Evolutionary conservation across 257 asterid genomes (phyloP), one percentile per base, ranked within the genome.

Genomic region (Gynochthodes officinalis): DNA sequence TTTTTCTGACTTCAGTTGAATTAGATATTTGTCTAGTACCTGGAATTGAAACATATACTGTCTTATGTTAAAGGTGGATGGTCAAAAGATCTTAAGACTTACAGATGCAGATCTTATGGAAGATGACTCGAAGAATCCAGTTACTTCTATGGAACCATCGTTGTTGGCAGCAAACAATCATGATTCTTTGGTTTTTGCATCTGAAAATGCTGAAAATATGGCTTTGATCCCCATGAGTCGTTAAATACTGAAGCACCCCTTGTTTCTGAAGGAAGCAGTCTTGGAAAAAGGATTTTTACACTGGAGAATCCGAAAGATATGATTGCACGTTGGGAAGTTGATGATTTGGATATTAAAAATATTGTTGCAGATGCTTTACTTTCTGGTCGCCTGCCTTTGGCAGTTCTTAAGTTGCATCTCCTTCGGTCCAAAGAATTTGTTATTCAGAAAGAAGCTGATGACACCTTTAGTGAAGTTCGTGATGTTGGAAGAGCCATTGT

Each of bases 381-480:
- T 73, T 85, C 97, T 67, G 97, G 97, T 39, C 96, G 99, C 71
- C 97, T 94, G 81, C 99, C 99, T 75, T 84, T 89, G 79, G 99
- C 99, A 58, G 97, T 91, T 75, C 97, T 91, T 80, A 87, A 90
- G 76, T 83, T 94, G 84, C 99, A 91, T 87, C 93, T 94, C 80
- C 93, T 84, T 69, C 90, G 83, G 75, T 78, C 79, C 74, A 85
- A 76, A 76, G 85, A 88, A 77, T 59, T 81, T 79, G 79, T 75
- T 73, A 82, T 90, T 40, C 90, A 86, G 50, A 78, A 79, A 77
- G 96, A 85, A 79, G 68, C 86, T 67, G 90, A 62, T 67, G 99
- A 91, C 85, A 84, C 94, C 69, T 94, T 91, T 72, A 87, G 81
- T 48, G 98, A 94, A 88, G 89, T 91, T 77, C 89, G 97, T 59